Conservation (phyloP, 75 land plant genomes). For the Azolla pinnata region DNA sequence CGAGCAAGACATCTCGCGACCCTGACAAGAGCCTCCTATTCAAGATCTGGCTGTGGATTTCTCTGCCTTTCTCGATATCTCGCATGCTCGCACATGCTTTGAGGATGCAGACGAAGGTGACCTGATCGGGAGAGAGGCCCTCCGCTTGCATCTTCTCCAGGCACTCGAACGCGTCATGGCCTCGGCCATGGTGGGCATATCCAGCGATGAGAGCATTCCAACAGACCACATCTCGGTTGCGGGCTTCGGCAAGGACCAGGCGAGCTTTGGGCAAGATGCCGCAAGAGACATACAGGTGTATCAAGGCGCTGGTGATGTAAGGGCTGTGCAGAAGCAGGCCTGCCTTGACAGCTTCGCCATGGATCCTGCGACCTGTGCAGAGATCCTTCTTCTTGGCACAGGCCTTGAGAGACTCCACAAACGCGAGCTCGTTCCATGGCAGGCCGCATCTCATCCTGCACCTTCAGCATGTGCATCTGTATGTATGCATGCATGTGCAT, state of each 20-base stretch:
- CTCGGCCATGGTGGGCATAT: too few species aligned
- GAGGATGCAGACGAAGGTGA: too few species aligned
- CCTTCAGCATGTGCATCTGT: too few species aligned
- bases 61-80: not conserved
- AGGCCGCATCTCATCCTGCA: too few species aligned
- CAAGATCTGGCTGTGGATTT: not conserved
- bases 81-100: not conserved
- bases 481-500: too few species aligned
- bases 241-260: conserved; percentile 12
- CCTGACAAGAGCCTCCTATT: conserved; percentile 1
- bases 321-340: too few species aligned
- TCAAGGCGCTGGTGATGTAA: too few species aligned
- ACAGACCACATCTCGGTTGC: conserved; percentile 7
- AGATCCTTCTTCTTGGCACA: too few species aligned
- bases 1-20: conserved; percentile 12
- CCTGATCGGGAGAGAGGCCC: conserved; percentile 8
- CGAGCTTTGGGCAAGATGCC: conserved; percentile 12
- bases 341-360: too few species aligned
- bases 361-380: too few species aligned
- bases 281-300: conserved; percentile 34
- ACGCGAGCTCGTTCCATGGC: too few species aligned
- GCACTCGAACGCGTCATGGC: conserved; percentile 1
- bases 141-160: conserved; percentile 5
- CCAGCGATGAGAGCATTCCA: conserved; percentile 19
- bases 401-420: too few species aligned